Conservation (phyloP, 78 protist genomes). For the Chrysochromulina parva region DNA sequence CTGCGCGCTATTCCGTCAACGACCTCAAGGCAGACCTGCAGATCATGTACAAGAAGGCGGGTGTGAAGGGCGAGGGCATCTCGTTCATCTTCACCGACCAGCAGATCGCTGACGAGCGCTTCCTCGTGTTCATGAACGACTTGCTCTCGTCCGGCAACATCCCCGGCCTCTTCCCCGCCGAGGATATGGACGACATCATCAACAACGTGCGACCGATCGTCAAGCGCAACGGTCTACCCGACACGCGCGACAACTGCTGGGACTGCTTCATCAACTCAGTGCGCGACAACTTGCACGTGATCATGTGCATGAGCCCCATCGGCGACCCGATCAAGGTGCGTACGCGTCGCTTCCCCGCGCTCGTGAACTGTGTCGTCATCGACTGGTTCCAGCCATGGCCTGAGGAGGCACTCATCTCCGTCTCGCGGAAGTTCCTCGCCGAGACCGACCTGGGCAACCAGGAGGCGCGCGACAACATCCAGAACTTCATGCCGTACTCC, state of each 20-base stretch:
- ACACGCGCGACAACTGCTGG: constrained; percentile 24
- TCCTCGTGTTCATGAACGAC: constrained; percentile 69
- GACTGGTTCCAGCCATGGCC: constrained; percentile 84
- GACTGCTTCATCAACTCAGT: constrained; percentile 53
- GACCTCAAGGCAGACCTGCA: constrained; percentile 64
- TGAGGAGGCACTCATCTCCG: constrained; percentile 63
- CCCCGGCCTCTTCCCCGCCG: constrained; percentile 58
- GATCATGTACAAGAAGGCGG: constrained; percentile 44
- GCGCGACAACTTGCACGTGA: constrained; percentile 53
- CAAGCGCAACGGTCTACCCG: constrained; percentile 50
- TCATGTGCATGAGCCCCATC: constrained; percentile 69
- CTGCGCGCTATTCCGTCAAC: constrained; percentile 36
- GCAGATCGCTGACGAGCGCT: constrained; percentile 66
- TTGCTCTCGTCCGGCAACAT: constrained; percentile 67
- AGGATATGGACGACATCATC: constrained; percentile 65
- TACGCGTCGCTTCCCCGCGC: constrained; percentile 67
- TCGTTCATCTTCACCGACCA: constrained; percentile 68
- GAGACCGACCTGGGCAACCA: constrained; percentile 50
- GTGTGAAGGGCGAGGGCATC: constrained; percentile 51
- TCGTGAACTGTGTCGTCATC: constrained; percentile 60
- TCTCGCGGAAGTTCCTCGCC: constrained; percentile 58
- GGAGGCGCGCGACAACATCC: constrained; percentile 1
- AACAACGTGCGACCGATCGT: constrained; percentile 42
- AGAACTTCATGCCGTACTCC: constrained; percentile 49
- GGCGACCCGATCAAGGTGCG: constrained; percentile 61